Percentiles rank a stretch among this genome's conserved stretches.
These are phyloP conservation scores for Dunaliella sp. DNA, from an alignment of 139 green algal species.

Conservation along the genomic window DNA sequence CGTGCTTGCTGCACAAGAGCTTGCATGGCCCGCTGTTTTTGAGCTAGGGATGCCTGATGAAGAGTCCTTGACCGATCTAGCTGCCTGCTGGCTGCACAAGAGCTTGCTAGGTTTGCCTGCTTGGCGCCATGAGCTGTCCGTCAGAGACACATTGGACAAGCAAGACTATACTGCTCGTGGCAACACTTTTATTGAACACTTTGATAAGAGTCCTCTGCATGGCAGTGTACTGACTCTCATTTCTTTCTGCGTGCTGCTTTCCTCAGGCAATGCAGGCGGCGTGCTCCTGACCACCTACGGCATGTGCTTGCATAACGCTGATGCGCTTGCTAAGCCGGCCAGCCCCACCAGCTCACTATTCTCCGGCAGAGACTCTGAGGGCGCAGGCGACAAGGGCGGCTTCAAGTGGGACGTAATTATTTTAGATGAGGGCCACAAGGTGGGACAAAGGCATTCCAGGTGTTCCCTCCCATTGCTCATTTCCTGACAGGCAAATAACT, in stretches of 20 bases:
- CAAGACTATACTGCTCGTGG: too few relatives aligned
- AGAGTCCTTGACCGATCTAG: too few relatives aligned
- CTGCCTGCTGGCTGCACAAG: too few relatives aligned
- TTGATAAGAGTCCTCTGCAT: too few relatives aligned
- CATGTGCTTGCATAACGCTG: slow-evolving; percentile 84
- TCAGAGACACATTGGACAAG: too few relatives aligned
- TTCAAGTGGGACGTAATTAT: slow-evolving; percentile 86
- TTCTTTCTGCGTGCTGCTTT: neutral
- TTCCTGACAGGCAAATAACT: neutral
- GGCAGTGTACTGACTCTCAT: neutral
- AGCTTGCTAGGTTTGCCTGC: too few relatives aligned
- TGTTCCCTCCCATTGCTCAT: neutral
- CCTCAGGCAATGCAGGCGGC: slow-evolving; percentile 16
- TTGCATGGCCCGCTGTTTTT: too few relatives aligned
- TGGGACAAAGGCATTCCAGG: too few relatives aligned
- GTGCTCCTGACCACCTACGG: slow-evolving; percentile 93
- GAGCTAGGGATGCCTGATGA: too few relatives aligned
- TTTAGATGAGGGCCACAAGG: slow-evolving; percentile 79
- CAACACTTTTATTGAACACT: too few relatives aligned
- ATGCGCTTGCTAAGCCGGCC: slow-evolving; percentile 31
- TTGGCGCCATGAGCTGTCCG: too few relatives aligned
- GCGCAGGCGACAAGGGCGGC: slow-evolving; percentile 39
- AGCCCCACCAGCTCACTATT: neutral
- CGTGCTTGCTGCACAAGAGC: too few relatives aligned
- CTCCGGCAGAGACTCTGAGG: slow-evolving; percentile 3